Base-by-base conservation (phyloP, 306 rosid genomes). In the Phaseolus lunatus region DNA sequence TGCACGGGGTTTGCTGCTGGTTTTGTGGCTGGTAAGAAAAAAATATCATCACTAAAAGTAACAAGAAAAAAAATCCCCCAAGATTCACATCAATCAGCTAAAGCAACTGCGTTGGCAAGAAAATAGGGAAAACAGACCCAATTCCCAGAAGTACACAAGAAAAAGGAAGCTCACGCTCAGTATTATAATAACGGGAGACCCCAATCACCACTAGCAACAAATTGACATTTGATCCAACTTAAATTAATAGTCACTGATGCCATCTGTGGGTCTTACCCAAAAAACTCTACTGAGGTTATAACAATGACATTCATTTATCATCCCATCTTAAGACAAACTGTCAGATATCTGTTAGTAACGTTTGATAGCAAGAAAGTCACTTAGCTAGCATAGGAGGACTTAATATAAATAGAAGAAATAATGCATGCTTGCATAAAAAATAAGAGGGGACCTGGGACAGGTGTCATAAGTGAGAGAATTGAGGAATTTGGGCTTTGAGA, bases 1-100 rank as follows among this genome's bases (percentile, higher is more conserved):
- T 94, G 65, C 89, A 58, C 1, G 89, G 87, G 66, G 86, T 83
- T 37, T 89, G 94, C 85, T 86, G 97, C 87, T 85, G 93, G 85
- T 81, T 87, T 69, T 87, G 93, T 78, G 91, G 86, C 95, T 84
- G 88, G 69, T 16, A 29, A 29, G 43, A 62, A 37, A 53, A 52
- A 62, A 80, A 50, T 62, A 22, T 19, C 41, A 41, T 41, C 49
- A 47, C 65, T 69, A 54, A 16, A 29, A 77, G 29, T 49, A 56
- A 35, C 18, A 15, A 41, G 9, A 16, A 43, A 33, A 49, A 73
- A 26, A 57, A 53, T 41, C 58, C 52, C 58, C 47, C 70, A 23
- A 44, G 47, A 67, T 37, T 76, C 45, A 73, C 47, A 80, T 69
- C 71, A 67, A 64, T 64, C 49, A 62, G 37, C 16, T 43, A 49